phyloP scores from a whole-genome alignment of 441 rosid genomes.

The Jatropha podagrica region DNA sequence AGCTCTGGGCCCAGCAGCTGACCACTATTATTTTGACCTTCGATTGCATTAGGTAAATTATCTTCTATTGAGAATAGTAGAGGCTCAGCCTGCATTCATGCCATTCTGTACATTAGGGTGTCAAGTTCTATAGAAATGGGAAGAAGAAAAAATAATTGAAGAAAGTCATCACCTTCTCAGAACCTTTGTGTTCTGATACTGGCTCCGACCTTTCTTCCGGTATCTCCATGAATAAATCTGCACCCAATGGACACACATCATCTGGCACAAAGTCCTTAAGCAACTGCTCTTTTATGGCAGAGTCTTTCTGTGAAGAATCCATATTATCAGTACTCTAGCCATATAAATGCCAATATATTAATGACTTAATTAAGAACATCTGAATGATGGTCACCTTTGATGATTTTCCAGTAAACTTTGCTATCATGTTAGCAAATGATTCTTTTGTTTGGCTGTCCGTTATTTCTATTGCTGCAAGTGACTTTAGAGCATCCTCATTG shows the following conservation, averaged over 20 bases:
- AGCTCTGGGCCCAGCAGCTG: conserved; percentile 30
- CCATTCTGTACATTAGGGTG: neutral
- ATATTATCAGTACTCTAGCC: conserved; percentile 27
- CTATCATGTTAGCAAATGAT: conserved; percentile 53
- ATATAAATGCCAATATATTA: conserved; percentile 11
- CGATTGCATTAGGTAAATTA: conserved; percentile 41
- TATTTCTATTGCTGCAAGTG: conserved; percentile 53
- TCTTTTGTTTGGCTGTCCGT: conserved; percentile 60
- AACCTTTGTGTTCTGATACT: conserved; percentile 32
- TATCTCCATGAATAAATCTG: conserved; percentile 50
- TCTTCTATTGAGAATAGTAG: conserved; percentile 41
- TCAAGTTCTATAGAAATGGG: conserved; percentile 7
- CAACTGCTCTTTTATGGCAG: conserved; percentile 52
- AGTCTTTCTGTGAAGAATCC: conserved; percentile 44
- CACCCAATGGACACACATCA: conserved; percentile 71
- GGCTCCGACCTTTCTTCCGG: conserved; percentile 38
- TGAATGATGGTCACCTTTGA: conserved; percentile 46
- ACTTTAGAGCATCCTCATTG: conserved; percentile 54
- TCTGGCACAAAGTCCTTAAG: conserved; percentile 65
- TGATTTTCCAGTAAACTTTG: conserved; percentile 56
- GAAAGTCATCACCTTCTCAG: conserved; percentile 35
- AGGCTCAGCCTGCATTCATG: conserved; percentile 47
- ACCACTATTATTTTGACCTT: conserved; percentile 45
- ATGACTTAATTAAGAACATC: conserved; percentile 14
- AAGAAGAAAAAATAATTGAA: neutral